phyloP scores from a whole-genome alignment of 108 stramenopile genomes.

The Epithemia pelagica region DNA sequence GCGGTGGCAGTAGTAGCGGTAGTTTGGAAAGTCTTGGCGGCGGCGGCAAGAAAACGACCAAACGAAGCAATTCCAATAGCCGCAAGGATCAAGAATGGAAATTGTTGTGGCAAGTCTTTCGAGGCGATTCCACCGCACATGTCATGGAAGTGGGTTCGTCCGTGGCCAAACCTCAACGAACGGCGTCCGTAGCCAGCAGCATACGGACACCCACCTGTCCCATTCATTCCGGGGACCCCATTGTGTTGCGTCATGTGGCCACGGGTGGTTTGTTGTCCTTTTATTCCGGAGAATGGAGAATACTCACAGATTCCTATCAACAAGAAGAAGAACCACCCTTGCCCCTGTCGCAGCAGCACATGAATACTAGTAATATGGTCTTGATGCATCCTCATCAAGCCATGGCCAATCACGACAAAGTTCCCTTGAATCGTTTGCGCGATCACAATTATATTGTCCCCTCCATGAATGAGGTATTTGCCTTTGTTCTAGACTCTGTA shows the following conservation, averaged over 20 bases:
- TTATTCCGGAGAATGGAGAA: not conserved
- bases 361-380: not conserved
- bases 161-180: not conserved
- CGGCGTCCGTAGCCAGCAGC: not conserved
- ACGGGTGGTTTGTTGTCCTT: conserved; percentile 64
- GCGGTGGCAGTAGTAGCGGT: no score
- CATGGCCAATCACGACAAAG: conserved; percentile 29
- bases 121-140: not conserved
- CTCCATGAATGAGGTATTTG: conserved; percentile 51
- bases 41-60: not conserved
- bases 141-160: not conserved
- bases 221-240: conserved; percentile 52
- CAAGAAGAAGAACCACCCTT: conserved; percentile 12
- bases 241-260: conserved; percentile 48
- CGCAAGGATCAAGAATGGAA: not conserved
- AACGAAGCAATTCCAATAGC: not conserved
- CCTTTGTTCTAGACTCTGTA: conserved; percentile 29
- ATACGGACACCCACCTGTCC: conserved; percentile 10
- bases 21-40: no score
- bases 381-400: no score
- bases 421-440: conserved; percentile 43
- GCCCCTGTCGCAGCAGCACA: not conserved
- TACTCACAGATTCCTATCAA: conserved; percentile 22
- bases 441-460: conserved; percentile 42
- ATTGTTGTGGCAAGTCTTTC: not conserved